A percentile compares a stretch with the other conserved stretches of the same genome.
These are phyloP conservation scores for Ceratobasidium sp. DNA, from an alignment of 1,284 basidiomycete species.

Conservation along the genomic window DNA sequence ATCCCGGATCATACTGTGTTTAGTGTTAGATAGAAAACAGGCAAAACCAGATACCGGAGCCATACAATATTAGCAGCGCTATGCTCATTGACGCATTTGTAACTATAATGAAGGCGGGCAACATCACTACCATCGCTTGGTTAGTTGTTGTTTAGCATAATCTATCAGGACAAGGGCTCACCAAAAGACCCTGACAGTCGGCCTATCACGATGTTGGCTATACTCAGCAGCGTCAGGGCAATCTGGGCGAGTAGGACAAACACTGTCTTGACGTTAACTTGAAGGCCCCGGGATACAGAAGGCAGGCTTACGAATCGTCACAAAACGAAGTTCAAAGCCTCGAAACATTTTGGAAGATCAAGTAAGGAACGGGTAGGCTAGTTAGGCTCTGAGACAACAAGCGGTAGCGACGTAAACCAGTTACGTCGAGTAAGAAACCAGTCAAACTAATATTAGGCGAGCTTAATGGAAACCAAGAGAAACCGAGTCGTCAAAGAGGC, in stretches of 20 bases:
- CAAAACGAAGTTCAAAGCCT: slow-evolving; percentile 20
- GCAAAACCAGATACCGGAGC: background rate
- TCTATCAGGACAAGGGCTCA: background rate
- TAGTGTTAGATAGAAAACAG: background rate
- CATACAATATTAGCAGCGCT: slow-evolving; percentile 13
- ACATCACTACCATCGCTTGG: background rate
- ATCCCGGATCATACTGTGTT: background rate
- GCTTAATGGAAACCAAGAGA: background rate
- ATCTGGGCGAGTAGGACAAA: slow-evolving; percentile 18
- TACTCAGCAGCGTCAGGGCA: slow-evolving; percentile 2
- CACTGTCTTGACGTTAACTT: background rate
- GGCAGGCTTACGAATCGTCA: slow-evolving; percentile 14
- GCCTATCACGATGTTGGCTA: slow-evolving; percentile 10
- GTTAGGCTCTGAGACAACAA: background rate
- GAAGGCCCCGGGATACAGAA: background rate
- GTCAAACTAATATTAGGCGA: background rate
- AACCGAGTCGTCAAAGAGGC: background rate
- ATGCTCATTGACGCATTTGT: slow-evolving; percentile 27
- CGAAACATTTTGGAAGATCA: slow-evolving; percentile 3
- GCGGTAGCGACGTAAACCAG: slow-evolving; percentile 24
- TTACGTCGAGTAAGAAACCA: background rate
- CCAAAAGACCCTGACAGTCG: slow-evolving; percentile 9
- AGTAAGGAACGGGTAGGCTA: background rate
- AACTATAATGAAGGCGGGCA: slow-evolving; percentile 21
- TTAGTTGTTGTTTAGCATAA: background rate